These are phyloP conservation scores for Nannochloropsis oceanica DNA, from an alignment of 108 stramenopile genomes.

Conservation along the genomic window DNA sequence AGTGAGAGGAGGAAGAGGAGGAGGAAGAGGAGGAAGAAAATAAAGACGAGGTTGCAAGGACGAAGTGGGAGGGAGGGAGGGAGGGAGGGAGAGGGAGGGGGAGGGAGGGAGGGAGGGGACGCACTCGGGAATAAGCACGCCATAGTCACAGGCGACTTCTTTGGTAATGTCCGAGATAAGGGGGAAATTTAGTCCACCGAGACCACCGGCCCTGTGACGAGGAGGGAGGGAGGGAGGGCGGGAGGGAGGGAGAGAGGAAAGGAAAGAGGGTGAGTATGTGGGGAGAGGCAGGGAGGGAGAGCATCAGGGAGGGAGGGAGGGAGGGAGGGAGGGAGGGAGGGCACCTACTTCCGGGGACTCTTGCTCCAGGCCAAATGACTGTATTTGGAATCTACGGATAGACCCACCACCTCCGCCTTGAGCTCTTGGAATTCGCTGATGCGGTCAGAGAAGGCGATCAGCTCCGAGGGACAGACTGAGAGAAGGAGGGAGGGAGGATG, in stretches of 20 bases:
- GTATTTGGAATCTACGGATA: neutral
- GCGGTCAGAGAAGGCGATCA: neutral
- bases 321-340: no score
- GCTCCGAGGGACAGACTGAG: neutral
- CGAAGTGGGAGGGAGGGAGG: neutral
- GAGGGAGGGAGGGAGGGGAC: neutral
- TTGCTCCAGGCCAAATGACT: neutral
- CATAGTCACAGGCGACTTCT: neutral
- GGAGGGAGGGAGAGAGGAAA: neutral
- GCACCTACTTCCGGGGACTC: neutral
- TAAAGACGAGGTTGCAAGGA: neutral
- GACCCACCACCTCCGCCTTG: neutral
- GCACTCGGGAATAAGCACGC: neutral
- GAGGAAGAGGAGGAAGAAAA: neutral
- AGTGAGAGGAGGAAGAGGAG: neutral
- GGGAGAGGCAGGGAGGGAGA: neutral
- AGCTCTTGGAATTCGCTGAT: neutral
- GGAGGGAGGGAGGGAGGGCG: neutral
- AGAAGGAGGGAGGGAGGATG: neutral
- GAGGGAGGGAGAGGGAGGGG: neutral
- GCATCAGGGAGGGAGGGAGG: no score
- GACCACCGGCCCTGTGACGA: neutral
- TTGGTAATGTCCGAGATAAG: neutral
- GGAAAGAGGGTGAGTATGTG: neutral
- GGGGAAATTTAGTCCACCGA: neutral